phyloP scores from a whole-genome alignment of 2,329 filamentous ascomycete species.

The Bipolaris victoriae region DNA sequence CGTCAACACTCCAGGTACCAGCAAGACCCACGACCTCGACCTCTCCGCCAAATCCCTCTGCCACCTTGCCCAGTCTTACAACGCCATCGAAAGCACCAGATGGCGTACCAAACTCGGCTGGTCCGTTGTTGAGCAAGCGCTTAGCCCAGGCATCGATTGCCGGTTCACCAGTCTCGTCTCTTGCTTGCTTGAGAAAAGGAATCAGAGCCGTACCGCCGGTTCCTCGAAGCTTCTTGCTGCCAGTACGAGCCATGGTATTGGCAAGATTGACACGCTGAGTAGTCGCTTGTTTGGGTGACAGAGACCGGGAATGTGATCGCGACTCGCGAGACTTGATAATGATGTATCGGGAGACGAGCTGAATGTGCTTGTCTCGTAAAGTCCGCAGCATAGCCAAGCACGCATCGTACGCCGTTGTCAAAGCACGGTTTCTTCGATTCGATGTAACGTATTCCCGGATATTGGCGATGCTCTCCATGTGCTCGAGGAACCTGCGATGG shows the following conservation, averaged over 20 bases:
- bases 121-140: slow-evolving; percentile 62
- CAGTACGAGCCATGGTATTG: slow-evolving; percentile 45
- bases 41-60: slow-evolving; percentile 61
- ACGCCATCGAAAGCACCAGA: slow-evolving; percentile 42
- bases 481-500: slow-evolving; percentile 85
- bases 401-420: slow-evolving; percentile 86
- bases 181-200: slow-evolving; percentile 93
- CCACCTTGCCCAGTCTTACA: slow-evolving; percentile 58
- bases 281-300: slow-evolving; percentile 59
- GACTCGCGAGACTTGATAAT: slow-evolving; percentile 83
- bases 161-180: slow-evolving; percentile 93
- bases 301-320: slow-evolving; percentile 66
- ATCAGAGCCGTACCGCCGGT: slow-evolving; percentile 95
- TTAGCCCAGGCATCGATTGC: slow-evolving; percentile 74
- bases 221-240: slow-evolving; percentile 71
- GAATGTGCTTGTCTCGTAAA: slow-evolving; percentile 92
- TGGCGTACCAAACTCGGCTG: slow-evolving; percentile 37
- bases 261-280: slow-evolving; percentile 65
- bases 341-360: slow-evolving; percentile 95
- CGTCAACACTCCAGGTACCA: slow-evolving; percentile 87
- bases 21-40: slow-evolving; percentile 73
- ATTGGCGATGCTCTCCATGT: slow-evolving; percentile 80
- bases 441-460: slow-evolving; percentile 80
- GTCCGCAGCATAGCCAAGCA: slow-evolving; percentile 79
- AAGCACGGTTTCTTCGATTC: slow-evolving; percentile 64